A percentile compares a stretch with the other conserved stretches of the same genome.
Conservation (phyloP, 495 filamentous ascomycete genomes). For the Patellaria atrata region DNA sequence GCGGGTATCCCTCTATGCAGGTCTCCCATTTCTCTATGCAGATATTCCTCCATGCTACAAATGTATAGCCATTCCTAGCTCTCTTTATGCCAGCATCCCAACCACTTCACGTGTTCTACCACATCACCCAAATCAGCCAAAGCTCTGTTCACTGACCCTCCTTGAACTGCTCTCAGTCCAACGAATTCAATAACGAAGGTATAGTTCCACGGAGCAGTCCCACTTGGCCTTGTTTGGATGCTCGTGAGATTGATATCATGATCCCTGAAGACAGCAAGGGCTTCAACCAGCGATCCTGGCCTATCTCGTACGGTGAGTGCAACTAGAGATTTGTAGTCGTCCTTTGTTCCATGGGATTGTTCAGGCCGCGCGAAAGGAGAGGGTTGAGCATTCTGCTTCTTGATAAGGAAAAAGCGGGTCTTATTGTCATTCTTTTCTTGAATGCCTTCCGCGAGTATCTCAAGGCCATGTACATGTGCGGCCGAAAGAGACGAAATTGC, state of each 20-base stretch:
- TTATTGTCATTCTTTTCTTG: slow-evolving; percentile 76
- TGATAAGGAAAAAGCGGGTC: slow-evolving; percentile 74
- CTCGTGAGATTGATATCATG: slow-evolving; percentile 70
- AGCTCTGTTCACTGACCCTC: too few species aligned
- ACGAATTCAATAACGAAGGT: slow-evolving; percentile 89
- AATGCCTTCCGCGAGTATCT: slow-evolving; percentile 55
- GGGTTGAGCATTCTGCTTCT: slow-evolving; percentile 23
- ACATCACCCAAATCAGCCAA: too few species aligned
- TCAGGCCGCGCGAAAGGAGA: background rate
- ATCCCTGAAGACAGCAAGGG: slow-evolving; percentile 60
- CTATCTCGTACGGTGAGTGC: slow-evolving; percentile 69
- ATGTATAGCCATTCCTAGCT: too few species aligned
- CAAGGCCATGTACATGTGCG: slow-evolving; percentile 48
- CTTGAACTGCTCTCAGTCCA: too few species aligned
- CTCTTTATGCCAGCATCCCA: too few species aligned
- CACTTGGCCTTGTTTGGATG: slow-evolving; percentile 74
- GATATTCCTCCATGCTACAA: too few species aligned
- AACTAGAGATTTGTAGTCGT: slow-evolving; percentile 50
- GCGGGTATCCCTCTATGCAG: too few species aligned
- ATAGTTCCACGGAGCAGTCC: slow-evolving; percentile 69
- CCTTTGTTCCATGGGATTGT: background rate
- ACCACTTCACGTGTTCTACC: too few species aligned
- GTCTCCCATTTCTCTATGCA: too few species aligned
- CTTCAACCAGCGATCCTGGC: slow-evolving; percentile 69
- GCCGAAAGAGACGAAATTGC: slow-evolving; percentile 68